These are phyloP conservation scores for Oehlia diaphana DNA, from an alignment of 192 early-diverging fungal genomes.

Conservation along the genomic window DNA sequence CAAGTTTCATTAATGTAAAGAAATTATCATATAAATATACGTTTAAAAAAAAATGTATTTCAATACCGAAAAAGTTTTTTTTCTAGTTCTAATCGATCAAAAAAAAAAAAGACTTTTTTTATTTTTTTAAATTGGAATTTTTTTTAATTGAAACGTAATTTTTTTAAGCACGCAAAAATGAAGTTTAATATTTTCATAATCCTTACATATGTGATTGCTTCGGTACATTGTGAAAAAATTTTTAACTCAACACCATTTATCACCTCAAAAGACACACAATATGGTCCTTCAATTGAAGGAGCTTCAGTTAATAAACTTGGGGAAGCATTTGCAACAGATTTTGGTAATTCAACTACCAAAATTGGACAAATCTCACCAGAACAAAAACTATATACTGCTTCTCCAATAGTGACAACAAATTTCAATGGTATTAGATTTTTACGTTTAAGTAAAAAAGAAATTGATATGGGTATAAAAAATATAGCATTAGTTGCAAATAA, in stretches of 20 bases:
- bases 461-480: conserved; percentile 34
- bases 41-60: no score
- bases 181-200: neutral
- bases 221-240: neutral
- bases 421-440: conserved; percentile 54
- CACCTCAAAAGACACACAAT: conserved; percentile 33
- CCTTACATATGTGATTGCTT: neutral
- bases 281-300: conserved; percentile 55
- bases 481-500: conserved; percentile 36
- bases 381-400: conserved; percentile 34
- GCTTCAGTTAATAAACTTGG: conserved; percentile 51
- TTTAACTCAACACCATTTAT: conserved; percentile 37
- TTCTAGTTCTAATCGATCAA: no score
- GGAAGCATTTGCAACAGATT: conserved; percentile 49
- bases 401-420: conserved; percentile 29
- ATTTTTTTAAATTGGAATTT: no score
- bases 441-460: conserved; percentile 2
- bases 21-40: no score
- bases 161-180: neutral
- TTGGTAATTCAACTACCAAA: conserved; percentile 1
- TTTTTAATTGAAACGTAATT: no score
- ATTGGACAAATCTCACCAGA: conserved; percentile 29
- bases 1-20: no score
- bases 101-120: no score
- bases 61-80: no score